A percentile compares a stretch with the other conserved stretches of the same genome.
Conservation (phyloP, 139 green algal species). For the Gonium pectorale region DNA sequence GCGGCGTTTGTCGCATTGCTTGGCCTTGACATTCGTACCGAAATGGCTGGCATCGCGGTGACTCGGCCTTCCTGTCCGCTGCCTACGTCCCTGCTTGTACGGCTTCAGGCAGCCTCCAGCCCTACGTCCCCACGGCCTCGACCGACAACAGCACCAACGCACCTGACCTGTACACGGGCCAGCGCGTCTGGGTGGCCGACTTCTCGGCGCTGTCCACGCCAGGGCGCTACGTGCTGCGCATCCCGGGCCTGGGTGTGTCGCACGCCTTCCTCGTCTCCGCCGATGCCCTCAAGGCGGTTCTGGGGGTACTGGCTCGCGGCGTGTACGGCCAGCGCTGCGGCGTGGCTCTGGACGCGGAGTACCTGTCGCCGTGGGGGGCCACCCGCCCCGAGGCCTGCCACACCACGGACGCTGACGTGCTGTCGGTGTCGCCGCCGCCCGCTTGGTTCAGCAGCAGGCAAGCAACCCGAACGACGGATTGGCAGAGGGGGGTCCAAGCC, state of each 20-base stretch:
- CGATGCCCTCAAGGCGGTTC: constrained; percentile 15
- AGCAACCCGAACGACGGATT: no score
- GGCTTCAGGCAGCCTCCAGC: background rate
- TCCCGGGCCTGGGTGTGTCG: constrained; percentile 31
- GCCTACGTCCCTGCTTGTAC: background rate
- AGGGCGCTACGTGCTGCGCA: constrained; percentile 27
- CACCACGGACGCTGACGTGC: constrained; percentile 19
- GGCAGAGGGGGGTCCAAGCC: no score
- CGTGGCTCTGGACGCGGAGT: background rate
- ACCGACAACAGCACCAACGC: background rate
- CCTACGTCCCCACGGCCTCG: background rate
- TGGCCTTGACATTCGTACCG: no score
- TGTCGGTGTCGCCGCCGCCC: constrained; percentile 5
- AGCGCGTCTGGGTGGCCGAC: constrained; percentile 19
- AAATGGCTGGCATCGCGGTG: no score
- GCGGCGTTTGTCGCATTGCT: no score
- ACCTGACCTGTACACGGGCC: constrained; percentile 20
- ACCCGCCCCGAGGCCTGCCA: constrained; percentile 40
- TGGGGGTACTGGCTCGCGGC: constrained; percentile 24
- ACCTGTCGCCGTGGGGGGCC: constrained; percentile 12
- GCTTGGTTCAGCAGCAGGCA: constrained; percentile 21
- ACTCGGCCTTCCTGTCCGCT: no score
- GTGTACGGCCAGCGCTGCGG: constrained; percentile 48
- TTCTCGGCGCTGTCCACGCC: constrained; percentile 38
- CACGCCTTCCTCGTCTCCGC: constrained; percentile 20